Evolutionary conservation across 192 early-diverging fungal species (phyloP), one percentile per base, ranked within the genome.

Genomic region (Gamsiella multidivaricata): DNA sequence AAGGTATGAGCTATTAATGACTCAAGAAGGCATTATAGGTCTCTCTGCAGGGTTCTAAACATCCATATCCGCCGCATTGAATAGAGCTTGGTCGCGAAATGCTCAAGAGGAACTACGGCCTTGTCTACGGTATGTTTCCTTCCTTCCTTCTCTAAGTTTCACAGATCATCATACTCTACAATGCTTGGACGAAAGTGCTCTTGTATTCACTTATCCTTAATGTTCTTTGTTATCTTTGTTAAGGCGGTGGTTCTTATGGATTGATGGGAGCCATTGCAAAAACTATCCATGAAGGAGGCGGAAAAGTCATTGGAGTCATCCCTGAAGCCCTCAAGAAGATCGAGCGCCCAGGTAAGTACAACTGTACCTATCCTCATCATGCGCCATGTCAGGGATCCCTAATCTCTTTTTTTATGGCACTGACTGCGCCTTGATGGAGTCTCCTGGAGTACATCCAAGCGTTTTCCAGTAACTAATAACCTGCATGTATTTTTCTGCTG

Each of bases 181-280:
- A 34, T 22, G 22, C 22, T 0, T 50, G 17, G 31, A 28, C 56
- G 20, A 71, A 18, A 42, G 12, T 54, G 52, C 15, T 33, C 23
- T 32, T 11, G 18, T 7, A 32, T 22, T 5, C 15, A 79, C 37
- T 36, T 47, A 28, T 26, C 18, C 47, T 46, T 64, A 20, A 17
- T 37, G 14, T 39, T 51, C 4, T n/a, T 22, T 8, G 6, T 33
- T 8, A 20, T 54, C 28, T 71, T 50, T 47, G 20, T 7, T 17
- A 41, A 85, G 86, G 88, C 22, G 90, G 91, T 29, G 91, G 91
- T 23, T 82, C 73, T 3, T 57, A 73, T 18, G 91, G 95, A 3
- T 66, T 96, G 52, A 97, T 97, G 95, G 95, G 95, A 17, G 82
- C 84, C 0, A 86, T 96, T 36, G 94, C 95, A n/a, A 69, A 79